Conservation (phyloP, 1,284 basidiomycete species). For the Apiotrichum montevideense region DNA sequence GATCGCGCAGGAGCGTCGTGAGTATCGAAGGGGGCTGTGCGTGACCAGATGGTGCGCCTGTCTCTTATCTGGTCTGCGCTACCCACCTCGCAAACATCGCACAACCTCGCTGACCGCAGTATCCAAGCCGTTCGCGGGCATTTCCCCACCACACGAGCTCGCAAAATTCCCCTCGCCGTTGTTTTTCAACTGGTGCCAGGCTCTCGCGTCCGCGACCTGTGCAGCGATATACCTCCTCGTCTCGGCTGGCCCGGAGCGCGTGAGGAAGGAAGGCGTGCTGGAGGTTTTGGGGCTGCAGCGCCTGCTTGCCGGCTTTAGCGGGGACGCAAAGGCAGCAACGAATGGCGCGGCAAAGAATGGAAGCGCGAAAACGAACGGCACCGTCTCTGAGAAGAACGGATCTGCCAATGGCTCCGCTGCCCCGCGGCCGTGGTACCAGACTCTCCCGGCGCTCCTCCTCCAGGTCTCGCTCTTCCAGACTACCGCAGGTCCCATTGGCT, state of each 20-base stretch:
- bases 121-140: slow-evolving; percentile 70
- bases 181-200: slow-evolving; percentile 83
- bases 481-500: slow-evolving; percentile 87
- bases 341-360: slow-evolving; percentile 31
- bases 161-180: slow-evolving; percentile 76
- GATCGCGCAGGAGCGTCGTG: slow-evolving; percentile 82
- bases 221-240: slow-evolving; percentile 74
- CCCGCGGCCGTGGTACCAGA: slow-evolving; percentile 16
- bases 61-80: background rate
- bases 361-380: background rate
- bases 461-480: slow-evolving; percentile 86
- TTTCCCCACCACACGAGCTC: slow-evolving; percentile 46
- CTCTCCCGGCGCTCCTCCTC: slow-evolving; percentile 54
- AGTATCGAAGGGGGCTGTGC: slow-evolving; percentile 31
- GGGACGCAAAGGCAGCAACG: slow-evolving; percentile 1
- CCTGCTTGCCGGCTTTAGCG: slow-evolving; percentile 8
- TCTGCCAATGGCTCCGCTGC: background rate
- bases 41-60: background rate
- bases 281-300: slow-evolving; percentile 24
- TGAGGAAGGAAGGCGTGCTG: slow-evolving; percentile 5
- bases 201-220: slow-evolving; percentile 68
- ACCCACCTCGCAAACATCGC: background rate
- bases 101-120: slow-evolving; percentile 50
- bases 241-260: slow-evolving; percentile 24
- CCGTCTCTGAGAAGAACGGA: slow-evolving; percentile 7